phyloP scores from a whole-genome alignment of 176 grass and related monocot species.

The Raddia guianensis region DNA sequence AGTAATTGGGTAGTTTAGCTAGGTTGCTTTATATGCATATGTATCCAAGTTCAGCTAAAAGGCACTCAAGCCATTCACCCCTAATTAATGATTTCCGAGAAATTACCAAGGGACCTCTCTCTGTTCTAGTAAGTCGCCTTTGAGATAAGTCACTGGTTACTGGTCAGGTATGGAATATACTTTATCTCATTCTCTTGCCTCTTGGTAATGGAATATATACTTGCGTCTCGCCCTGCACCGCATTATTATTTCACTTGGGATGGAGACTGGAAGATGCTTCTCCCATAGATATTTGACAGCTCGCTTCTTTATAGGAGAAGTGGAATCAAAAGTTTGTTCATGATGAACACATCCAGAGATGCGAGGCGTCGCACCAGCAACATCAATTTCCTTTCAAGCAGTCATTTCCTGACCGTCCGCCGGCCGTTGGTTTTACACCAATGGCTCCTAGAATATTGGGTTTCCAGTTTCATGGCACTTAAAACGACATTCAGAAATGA shows the following conservation, averaged over 20 bases:
- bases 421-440: slow-evolving; percentile 21
- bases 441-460: neutral
- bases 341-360: slow-evolving; percentile 24
- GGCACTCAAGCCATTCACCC: neutral
- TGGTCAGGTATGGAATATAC: slow-evolving; percentile 38
- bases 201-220: slow-evolving; percentile 45
- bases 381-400: neutral
- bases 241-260: slow-evolving; percentile 4
- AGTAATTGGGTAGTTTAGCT: too few species aligned
- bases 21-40: neutral
- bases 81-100: neutral
- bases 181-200: slow-evolving; percentile 5
- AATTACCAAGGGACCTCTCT: neutral
- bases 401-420: slow-evolving; percentile 17
- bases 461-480: too few species aligned
- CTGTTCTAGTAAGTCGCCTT: neutral
- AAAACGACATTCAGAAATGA: too few species aligned
- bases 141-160: neutral
- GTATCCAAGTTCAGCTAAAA: neutral
- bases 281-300: neutral
- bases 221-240: slow-evolving; percentile 15
- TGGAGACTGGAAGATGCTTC: slow-evolving; percentile 10
- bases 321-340: neutral
- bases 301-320: neutral
- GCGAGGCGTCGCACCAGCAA: neutral